Percentiles rank a stretch among this genome's conserved stretches.
These are phyloP conservation scores for Lumnitzera racemosa DNA, from an alignment of 345 rosid genomes.

Conservation along the genomic window DNA sequence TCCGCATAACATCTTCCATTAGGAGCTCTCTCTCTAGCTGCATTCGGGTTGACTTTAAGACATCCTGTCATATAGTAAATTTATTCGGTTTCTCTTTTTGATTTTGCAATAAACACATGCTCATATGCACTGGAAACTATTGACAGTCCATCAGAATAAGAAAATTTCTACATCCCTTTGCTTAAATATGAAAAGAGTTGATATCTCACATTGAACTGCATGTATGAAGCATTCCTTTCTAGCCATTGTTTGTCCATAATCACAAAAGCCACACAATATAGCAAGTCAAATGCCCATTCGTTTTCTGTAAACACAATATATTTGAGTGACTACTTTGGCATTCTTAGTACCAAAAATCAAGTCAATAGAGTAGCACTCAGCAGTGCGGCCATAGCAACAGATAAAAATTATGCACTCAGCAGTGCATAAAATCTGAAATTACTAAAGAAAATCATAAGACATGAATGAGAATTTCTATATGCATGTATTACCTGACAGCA, in stretches of 20 bases:
- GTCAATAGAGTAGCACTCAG: not conserved
- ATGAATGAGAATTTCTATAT: not conserved
- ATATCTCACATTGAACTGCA: slow-evolving; percentile 85
- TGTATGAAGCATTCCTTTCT: slow-evolving; percentile 78
- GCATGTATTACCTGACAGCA: slow-evolving; percentile 58
- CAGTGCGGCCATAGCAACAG: not conserved
- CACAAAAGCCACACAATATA: slow-evolving; percentile 78
- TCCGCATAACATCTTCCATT: slow-evolving; percentile 63
- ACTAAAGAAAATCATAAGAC: no score
- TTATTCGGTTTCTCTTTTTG: no score
- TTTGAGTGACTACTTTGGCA: no score
- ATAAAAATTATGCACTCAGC: no score
- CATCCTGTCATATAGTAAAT: slow-evolving; percentile 32
- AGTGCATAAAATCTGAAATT: no score
- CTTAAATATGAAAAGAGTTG: not conserved
- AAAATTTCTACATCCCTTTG: not conserved
- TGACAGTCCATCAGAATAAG: not conserved
- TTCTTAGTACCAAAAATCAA: not conserved
- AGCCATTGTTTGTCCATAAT: slow-evolving; percentile 97
- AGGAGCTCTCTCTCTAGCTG: slow-evolving; percentile 84
- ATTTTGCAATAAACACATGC: not conserved
- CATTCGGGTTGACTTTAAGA: slow-evolving; percentile 62
- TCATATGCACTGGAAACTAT: not conserved
- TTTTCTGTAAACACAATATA: slow-evolving; percentile 38
- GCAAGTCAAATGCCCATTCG: slow-evolving; percentile 92